Evolutionary conservation across 1,139 yeast species (phyloP), one percentile per base, ranked within the genome.

Genomic region (Zygosaccharomyces pseudobailii): DNA sequence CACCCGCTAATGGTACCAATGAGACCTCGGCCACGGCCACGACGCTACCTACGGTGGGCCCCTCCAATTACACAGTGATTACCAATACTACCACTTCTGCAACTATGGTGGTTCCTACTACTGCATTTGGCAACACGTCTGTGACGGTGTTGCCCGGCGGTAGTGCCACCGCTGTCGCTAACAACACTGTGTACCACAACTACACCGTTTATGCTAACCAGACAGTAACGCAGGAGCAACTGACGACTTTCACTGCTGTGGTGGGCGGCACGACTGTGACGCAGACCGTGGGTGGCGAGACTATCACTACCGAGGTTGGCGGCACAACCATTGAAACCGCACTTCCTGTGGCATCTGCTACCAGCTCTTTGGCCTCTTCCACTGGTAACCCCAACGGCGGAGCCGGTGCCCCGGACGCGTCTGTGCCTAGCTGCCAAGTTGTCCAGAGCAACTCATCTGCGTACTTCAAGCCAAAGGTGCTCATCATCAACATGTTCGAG

Each of bases 401-500:
- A 19, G 40, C 23, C 27, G 25, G 13, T 20, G 24, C 41, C 22
- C 25, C 41, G 9, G 17, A 13, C 3, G 19, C 41, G 3, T 7
- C 33, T 7, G 34, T 25, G 20, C 25, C 41, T 4, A 17, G 33
- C 33, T 30, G 33, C 33, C 33, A 30, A 6, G 33, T 30, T 7
- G 5, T 30, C 5, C 33, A 30, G 33, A 10, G 25, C 24, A 17
- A 31, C 13, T 9, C 41, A 6, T 7, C 41, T 13, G 41, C 41
- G 5, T 38, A 17, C 27, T 51, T 51, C 51, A 51, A 54, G 40
- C 87, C 87, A 44, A 73, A 77, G 61, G 79, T 75, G 6, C 68
- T 81, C 54, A 65, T 81, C 49, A 69, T 80, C 47, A 77, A 82
- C 50, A 76, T 80, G 80, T 81, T 80, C 61, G 69, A 64, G 47